Conservation (phyloP, 139 green algal species). For the Limnomonas spitsbergensis region DNA sequence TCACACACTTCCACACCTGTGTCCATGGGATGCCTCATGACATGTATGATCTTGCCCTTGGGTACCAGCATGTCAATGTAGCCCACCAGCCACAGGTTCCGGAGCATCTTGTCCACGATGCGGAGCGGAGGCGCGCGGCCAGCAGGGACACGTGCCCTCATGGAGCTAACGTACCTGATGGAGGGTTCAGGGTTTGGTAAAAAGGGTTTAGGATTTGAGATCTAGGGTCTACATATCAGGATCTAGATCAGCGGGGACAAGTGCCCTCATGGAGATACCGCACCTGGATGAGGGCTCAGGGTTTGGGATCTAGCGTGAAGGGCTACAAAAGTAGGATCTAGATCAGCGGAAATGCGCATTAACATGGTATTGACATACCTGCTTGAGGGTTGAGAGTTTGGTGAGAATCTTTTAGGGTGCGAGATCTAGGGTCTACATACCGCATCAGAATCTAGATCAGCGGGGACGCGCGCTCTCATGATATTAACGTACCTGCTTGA, state of each 20-base stretch:
- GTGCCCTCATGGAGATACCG: constrained; percentile 19
- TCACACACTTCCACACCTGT: constrained; percentile 33
- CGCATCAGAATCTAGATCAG: neutral
- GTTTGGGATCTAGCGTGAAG: neutral
- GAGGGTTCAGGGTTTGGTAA: constrained; percentile 16
- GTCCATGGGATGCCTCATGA: constrained; percentile 66
- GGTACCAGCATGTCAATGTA: constrained; percentile 75
- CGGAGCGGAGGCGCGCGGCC: neutral
- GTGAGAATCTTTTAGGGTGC: too few relatives aligned
- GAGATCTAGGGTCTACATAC: neutral
- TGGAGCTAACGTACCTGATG: constrained; percentile 10
- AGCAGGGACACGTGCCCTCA: constrained; percentile 19
- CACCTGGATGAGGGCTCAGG: constrained; percentile 13
- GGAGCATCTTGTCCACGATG: constrained; percentile 84
- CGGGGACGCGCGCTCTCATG: constrained; percentile 25
- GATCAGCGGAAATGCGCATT: neutral
- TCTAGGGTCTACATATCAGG: too few relatives aligned
- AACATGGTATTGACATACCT: constrained; percentile 25
- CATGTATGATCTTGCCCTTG: constrained; percentile 60
- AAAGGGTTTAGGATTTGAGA: constrained; percentile 1
- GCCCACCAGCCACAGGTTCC: constrained; percentile 64
- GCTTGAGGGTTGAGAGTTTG: constrained; percentile 1
- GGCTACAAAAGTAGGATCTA: neutral
- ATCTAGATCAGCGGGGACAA: neutral
- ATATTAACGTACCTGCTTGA: constrained; percentile 4